phyloP scores from a whole-genome alignment of 129 eudicot species.

The Lactuca sativa region DNA sequence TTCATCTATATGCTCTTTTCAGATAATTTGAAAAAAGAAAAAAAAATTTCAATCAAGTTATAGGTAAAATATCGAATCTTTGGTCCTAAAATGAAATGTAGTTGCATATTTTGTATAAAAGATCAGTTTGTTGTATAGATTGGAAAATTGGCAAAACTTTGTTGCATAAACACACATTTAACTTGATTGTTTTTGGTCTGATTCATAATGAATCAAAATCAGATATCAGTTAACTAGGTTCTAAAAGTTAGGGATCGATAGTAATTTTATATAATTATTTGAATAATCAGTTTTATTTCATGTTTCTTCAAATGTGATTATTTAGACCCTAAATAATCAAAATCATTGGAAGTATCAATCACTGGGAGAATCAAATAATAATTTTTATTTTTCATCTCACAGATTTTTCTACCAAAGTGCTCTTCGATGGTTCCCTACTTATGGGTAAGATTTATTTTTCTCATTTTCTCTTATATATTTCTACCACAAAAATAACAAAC shows the following conservation, averaged over 20 bases:
- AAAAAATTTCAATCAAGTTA: neutral
- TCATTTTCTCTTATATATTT: conserved; percentile 2
- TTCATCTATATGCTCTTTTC: neutral
- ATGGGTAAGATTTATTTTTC: conserved; percentile 55
- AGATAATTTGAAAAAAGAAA: neutral
- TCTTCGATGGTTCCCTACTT: conserved; percentile 83
- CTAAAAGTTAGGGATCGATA: neutral
- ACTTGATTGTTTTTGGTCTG: no score
- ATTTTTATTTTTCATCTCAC: conserved; percentile 18
- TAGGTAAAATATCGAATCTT: no score
- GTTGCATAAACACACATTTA: neutral
- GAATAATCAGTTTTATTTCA: no score
- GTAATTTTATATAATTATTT: neutral
- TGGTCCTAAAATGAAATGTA: no score
- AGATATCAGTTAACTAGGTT: neutral
- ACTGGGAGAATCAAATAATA: neutral
- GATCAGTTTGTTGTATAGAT: no score
- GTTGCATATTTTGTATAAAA: no score
- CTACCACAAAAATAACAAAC: neutral
- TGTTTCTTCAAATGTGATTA: no score
- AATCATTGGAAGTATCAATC: no score
- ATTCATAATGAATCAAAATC: no score
- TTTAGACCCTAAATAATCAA: no score
- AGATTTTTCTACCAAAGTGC: conserved; percentile 99
- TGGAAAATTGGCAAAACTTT: neutral